Conservation (phyloP, 192 early-diverging fungal species). For the Entomortierella chlamydospora region DNA sequence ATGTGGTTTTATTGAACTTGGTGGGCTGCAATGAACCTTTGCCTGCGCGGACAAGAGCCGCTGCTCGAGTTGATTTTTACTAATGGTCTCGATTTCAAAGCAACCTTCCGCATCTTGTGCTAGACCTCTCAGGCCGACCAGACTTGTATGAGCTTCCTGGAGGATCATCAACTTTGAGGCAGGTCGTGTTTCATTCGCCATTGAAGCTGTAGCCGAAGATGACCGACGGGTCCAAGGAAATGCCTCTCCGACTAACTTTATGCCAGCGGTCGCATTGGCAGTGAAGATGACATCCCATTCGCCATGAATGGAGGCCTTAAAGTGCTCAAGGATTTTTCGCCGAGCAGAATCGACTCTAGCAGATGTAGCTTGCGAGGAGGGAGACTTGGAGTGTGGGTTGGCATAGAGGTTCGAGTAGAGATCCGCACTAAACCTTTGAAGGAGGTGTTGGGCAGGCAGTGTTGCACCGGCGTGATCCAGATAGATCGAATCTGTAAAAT, state of each 20-base stretch:
- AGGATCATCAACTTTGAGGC: constrained; percentile 67
- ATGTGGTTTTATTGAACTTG: constrained; percentile 2
- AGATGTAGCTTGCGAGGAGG: constrained; percentile 63
- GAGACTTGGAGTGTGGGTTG: constrained; percentile 76
- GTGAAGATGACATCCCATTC: constrained; percentile 83
- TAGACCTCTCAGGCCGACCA: constrained; percentile 77
- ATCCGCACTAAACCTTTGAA: constrained; percentile 56
- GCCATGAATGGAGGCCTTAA: constrained; percentile 64
- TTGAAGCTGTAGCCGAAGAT: neutral
- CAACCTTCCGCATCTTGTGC: constrained; percentile 54
- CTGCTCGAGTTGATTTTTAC: constrained; percentile 32
- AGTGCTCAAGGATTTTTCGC: constrained; percentile 64
- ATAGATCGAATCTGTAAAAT: constrained; percentile 56
- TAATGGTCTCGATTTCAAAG: constrained; percentile 20
- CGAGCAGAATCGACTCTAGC: constrained; percentile 64
- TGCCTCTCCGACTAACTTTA: constrained; percentile 79
- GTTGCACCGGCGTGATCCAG: constrained; percentile 77
- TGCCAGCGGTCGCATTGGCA: constrained; percentile 79
- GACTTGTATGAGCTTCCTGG: constrained; percentile 78
- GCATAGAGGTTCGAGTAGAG: constrained; percentile 64
- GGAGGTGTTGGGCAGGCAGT: constrained; percentile 57
- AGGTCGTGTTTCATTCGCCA: neutral
- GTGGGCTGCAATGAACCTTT: neutral
- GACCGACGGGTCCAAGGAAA: constrained; percentile 64
- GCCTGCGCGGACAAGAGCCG: neutral